Conservation (phyloP, 495 filamentous ascomycete species). For the Xylaria acuta region DNA sequence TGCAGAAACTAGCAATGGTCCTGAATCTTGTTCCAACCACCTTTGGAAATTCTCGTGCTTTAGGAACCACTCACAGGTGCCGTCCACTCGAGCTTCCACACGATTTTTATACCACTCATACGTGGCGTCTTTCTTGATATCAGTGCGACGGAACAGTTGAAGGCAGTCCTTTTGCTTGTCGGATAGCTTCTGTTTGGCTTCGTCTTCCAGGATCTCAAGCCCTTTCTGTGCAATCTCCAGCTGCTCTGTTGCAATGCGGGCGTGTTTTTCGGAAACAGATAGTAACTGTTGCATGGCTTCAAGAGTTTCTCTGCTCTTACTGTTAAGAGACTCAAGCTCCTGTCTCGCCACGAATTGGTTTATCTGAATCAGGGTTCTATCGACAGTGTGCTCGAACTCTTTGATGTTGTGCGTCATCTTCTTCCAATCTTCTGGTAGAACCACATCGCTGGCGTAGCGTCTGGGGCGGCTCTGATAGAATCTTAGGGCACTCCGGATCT, state of each 20-base stretch:
- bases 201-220: conserved; percentile 27
- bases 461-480: conserved; percentile 25
- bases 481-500: conserved; percentile 35
- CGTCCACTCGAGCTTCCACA: conserved; percentile 42
- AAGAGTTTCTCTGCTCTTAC: background rate
- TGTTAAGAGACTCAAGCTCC: conserved; percentile 4
- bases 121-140: conserved; percentile 25
- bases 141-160: conserved; percentile 42
- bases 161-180: conserved; percentile 40
- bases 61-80: conserved; percentile 54
- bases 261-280: background rate
- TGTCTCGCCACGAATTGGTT: background rate
- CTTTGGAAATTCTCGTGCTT: conserved; percentile 39
- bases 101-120: conserved; percentile 52
- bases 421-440: conserved; percentile 17
- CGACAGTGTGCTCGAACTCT: background rate
- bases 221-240: conserved; percentile 21
- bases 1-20: conserved; percentile 58
- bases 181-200: conserved; percentile 24
- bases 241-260: conserved; percentile 8
- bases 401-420: background rate
- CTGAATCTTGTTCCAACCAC: conserved; percentile 39
- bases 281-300: background rate
- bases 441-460: conserved; percentile 2
- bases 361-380: conserved; percentile 7